Conservation (phyloP, 1,139 yeast genomes). For the Yamadazyma taylorii region DNA sequence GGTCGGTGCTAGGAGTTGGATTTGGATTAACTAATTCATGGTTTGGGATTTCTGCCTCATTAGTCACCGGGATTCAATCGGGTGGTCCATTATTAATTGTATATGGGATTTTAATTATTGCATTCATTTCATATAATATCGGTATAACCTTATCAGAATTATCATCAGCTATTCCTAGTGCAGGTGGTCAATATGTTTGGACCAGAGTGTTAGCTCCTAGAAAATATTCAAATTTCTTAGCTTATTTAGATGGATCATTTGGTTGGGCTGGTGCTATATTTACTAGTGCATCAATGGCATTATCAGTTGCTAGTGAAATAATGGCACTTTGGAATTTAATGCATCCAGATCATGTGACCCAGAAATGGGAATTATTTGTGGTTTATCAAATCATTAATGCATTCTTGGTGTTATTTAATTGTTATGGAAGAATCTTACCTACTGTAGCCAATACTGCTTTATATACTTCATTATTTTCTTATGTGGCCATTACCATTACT, state of each 20-base stretch:
- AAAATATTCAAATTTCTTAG: slow-evolving; percentile 42
- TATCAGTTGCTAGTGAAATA: slow-evolving; percentile 47
- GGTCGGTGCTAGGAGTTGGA: slow-evolving; percentile 61
- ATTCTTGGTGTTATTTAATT: slow-evolving; percentile 51
- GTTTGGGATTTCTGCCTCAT: slow-evolving; percentile 65
- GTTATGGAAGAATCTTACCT: slow-evolving; percentile 59
- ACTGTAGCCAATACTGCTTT: slow-evolving; percentile 51
- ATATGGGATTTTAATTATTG: slow-evolving; percentile 64
- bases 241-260: slow-evolving; percentile 53
- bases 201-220: slow-evolving; percentile 55
- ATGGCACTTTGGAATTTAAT: slow-evolving; percentile 55
- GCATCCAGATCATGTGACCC: slow-evolving; percentile 41
- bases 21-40: slow-evolving; percentile 64
- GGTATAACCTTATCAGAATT: slow-evolving; percentile 46
- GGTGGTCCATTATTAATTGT: slow-evolving; percentile 69
- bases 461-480: slow-evolving; percentile 55
- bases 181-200: slow-evolving; percentile 71
- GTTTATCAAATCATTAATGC: slow-evolving; percentile 42
- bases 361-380: slow-evolving; percentile 60
- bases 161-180: slow-evolving; percentile 56
- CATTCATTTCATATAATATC: slow-evolving; percentile 41
- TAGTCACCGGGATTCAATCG: slow-evolving; percentile 59
- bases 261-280: slow-evolving; percentile 60
- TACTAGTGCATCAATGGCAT: slow-evolving; percentile 59
- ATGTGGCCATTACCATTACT: slow-evolving; percentile 53